Base-by-base conservation (phyloP, 805 yeast species). In the Wickerhamiella allomyrinae region DNA sequence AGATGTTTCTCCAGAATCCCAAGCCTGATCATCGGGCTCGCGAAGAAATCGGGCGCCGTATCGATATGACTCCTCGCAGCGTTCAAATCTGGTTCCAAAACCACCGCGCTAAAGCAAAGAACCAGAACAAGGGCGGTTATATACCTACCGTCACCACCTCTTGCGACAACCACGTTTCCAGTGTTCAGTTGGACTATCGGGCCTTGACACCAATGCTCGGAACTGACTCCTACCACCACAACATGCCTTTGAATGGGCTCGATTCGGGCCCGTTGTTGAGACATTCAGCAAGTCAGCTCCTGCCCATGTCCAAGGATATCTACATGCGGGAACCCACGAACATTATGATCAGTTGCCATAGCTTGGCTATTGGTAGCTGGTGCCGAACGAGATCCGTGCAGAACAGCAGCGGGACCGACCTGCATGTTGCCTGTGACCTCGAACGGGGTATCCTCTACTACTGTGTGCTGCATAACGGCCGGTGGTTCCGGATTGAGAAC, bases 61-160 rank as follows among this genome's bases (percentile, higher is more conserved):
- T 93, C 1, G 81, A 79, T 15, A 78, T 86, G 84, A 74, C 86
- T 11, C 95, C 86, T 52, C 72, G 91, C 47, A 83, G 87, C 11
- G 94, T 86, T 2, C 69, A 94, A 42, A 86, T 86, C 34, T 86
- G 95, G 95, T 86, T 86, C 55, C 96, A 86, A 57, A 86, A 86
- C 56, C 67, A 89, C 52, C 65, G 95, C 46, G 60, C 60, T 4
- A 56, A 56, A 37, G 42, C 41, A 13, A 52, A 49, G 53, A 80
- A 80, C 59, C 40, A 17, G 52, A 48, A 35, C 31, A 27, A n/a
- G 2, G 34, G 34, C 33, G 23, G 20, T 5, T 40, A 19, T 8
- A 34, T n/a, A 13, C 23, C 13, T 29, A 37, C 39, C 25, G 25
- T 34, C 34, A 49, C 46, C 11, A 43, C 46, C 7, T 7, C 23